Evolutionary conservation across 2,329 filamentous ascomycete genomes (phyloP), one percentile per base, ranked within the genome.

Genomic region (Nigrospora osmanthi): DNA sequence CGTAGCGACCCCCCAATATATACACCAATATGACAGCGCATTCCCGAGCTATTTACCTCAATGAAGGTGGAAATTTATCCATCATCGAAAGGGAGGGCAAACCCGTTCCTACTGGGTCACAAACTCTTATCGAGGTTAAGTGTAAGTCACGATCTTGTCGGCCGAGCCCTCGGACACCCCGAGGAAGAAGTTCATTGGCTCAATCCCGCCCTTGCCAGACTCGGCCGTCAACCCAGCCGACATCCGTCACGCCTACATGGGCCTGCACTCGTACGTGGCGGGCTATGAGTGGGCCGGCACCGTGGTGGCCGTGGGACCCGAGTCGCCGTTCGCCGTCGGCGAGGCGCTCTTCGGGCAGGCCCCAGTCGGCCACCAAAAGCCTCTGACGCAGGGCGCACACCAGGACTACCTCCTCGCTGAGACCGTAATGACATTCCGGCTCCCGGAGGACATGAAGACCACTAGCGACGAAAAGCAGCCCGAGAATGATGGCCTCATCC

Each of bases 151-250:
- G 19, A 23, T 4, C 19, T 35, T 35, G 33, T 5, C 33, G 5
- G 12, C 9, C 12, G 33, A 15, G 33, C 33, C 33, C 12, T n/a
- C n/a, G 5, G 5, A 10, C 12, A 13, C 5, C n/a, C 33, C 33
- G 12, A 35, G 12, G 4, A 35, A 15, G 12, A 10, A 35, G n/a
- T 10, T 13, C 33, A 35, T 13, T 13, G 12, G 12, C 12, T 13
- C 5, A 35, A 15, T 10, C 4, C 4, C 33, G 4, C 33, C 33
- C 33, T 35, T 15, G 4, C 12, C n/a, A 35, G 33, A 35, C n/a
- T 35, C 35, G 6, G 53, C 41, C 41, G 51, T 57, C 47, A 54
- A 53, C 38, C 54, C 54, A 11, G 54, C 49, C 15, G 52, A 56
- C 47, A n/a, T 49, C 30, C 43, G 50, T 2, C 52, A 56, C 42